Conservation (phyloP, 257 asterid species). For the Coffea canephora region DNA sequence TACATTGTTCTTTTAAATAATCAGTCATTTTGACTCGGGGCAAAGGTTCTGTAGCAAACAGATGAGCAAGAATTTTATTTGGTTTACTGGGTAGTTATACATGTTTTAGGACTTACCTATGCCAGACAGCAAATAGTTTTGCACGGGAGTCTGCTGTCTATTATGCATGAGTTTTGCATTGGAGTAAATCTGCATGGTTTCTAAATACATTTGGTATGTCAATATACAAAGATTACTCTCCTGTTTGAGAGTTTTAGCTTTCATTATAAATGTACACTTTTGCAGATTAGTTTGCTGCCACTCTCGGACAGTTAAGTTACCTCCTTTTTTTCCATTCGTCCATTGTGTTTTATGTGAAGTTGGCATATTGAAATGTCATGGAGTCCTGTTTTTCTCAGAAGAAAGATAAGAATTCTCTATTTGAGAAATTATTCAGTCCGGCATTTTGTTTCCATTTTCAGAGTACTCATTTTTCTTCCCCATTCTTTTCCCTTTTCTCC, state of each 20-base stretch:
- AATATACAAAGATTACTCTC: neutral
- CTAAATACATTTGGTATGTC: neutral
- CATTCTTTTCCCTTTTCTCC: neutral
- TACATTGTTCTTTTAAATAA: slow-evolving; percentile 1
- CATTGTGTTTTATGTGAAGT: neutral
- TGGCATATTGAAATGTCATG: neutral
- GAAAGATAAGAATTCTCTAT: neutral
- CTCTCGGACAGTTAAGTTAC: neutral
- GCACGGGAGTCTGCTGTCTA: neutral
- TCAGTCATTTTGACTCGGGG: neutral
- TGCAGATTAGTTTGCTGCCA: too few species aligned
- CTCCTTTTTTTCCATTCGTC: neutral
- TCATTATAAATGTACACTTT: neutral
- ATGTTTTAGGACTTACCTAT: neutral
- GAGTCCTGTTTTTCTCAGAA: neutral
- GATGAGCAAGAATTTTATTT: neutral
- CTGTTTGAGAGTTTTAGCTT: neutral
- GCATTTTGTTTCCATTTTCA: neutral
- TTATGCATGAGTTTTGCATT: neutral
- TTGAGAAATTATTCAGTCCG: neutral
- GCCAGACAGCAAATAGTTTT: neutral
- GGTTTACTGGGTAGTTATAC: neutral
- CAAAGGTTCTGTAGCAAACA: neutral
- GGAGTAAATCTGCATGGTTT: neutral
- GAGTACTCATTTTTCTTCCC: neutral